Conservation (phyloP, 140 eudicot genomes). For the Cichorium intybus region DNA sequence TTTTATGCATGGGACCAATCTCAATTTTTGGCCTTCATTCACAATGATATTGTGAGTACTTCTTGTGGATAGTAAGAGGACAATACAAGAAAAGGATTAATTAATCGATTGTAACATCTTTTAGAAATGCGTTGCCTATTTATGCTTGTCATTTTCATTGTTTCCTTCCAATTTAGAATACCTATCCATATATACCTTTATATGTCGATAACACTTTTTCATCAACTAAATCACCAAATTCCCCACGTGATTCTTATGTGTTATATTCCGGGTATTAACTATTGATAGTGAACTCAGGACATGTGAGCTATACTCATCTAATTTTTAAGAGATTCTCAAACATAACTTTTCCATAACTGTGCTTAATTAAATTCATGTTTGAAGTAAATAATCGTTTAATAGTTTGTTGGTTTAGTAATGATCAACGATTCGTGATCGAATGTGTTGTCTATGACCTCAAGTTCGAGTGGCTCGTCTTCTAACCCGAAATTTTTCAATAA, state of each 20-base stretch:
- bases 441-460: too few relatives aligned
- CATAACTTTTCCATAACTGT: too few relatives aligned
- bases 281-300: background rate
- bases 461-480: too few relatives aligned
- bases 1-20: slow-evolving; percentile 27
- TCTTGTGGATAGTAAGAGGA: background rate
- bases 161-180: background rate
- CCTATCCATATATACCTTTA: background rate
- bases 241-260: background rate
- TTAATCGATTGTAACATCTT: background rate
- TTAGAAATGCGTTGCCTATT: background rate
- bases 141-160: background rate
- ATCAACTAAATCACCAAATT: background rate
- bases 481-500: too few relatives aligned
- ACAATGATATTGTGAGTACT: background rate
- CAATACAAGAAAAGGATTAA: background rate
- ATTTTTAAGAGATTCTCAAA: too few relatives aligned
- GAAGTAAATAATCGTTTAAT: too few relatives aligned
- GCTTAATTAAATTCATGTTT: too few relatives aligned
- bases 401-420: too few relatives aligned
- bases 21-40: background rate
- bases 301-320: too few relatives aligned
- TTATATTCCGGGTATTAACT: background rate
- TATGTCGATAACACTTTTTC: background rate
- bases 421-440: too few relatives aligned